Base-by-base conservation (phyloP, 1,284 basidiomycete genomes). In the Apiotrichum mycotoxinovorans region DNA sequence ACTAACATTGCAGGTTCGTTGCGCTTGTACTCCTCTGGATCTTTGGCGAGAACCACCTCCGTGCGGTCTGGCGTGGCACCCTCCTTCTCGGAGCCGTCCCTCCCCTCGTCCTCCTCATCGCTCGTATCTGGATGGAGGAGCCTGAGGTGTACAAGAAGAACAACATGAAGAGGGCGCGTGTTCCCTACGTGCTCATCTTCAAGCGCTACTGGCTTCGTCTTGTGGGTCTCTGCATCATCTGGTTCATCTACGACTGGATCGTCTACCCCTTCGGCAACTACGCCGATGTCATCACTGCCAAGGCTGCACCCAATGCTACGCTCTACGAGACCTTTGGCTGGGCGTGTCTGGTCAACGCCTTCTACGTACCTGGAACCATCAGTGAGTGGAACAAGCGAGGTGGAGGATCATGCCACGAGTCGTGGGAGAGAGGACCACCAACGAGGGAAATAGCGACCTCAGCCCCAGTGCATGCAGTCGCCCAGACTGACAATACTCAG, bases 11-110 rank as follows among this genome's bases (percentile, higher is more conserved):
- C 25, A 44, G 42, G 26, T 91, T 96, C 59, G 88, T 92, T 2
- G 88, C 91, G 12, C 82, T 92, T 20, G 86, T 94, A 26, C 79
- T 90, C 34, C 86, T 85, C 67, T 91, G 88, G 88, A 93, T 93
- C 83, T 89, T 88, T 62, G 88, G 90, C 37, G 76, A 85, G 56
- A 73, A 88, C 62, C 90, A 93, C 69, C 83, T 94, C 30, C 83
- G 88, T 30, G 87, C 86, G 11, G 87, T 90, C 5, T 95, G 91
- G 93, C 87, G 94, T 53, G 73, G 92, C 38, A 88, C 90, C 4
- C 83, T 97, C 30, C 91, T 90, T n/a, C 81, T 97, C 14, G 94
- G 93, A 43, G 79, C 87, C 41, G 74, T 96, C 51, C 91, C 92
- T 25, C 91, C 93, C 5, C 66, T 86, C 9, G 79, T 84, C 49